These are phyloP conservation scores for Polysphondylium violaceum DNA, from an alignment of 78 protist genomes.

Conservation along the genomic window DNA sequence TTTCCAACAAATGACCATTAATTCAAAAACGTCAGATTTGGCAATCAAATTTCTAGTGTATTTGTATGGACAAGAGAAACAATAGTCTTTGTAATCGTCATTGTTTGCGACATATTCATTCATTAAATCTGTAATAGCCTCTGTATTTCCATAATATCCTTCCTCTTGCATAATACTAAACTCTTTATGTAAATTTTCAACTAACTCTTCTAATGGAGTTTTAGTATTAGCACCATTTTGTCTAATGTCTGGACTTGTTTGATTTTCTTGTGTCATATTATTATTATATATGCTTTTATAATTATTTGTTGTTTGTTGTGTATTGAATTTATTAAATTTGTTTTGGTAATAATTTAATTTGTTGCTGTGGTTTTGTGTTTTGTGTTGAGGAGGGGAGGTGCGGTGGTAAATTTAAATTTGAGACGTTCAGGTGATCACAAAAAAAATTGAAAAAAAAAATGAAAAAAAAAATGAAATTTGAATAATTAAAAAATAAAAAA, in stretches of 20 bases:
- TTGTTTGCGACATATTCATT: constrained; percentile 8
- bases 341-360: neutral
- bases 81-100: constrained; percentile 60
- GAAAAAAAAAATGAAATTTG: too few relatives aligned
- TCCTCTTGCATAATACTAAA: constrained; percentile 43
- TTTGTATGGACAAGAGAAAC: constrained; percentile 42
- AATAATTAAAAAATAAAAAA: too few relatives aligned
- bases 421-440: too few relatives aligned
- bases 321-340: too few relatives aligned
- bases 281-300: too few relatives aligned
- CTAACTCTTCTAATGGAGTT: constrained; percentile 50
- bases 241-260: neutral
- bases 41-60: constrained; percentile 73
- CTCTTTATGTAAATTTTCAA: constrained; percentile 12
- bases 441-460: too few relatives aligned
- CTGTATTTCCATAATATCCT: constrained; percentile 37
- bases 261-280: too few relatives aligned
- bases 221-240: neutral
- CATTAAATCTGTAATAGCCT: constrained; percentile 3
- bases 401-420: neutral
- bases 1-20: constrained; percentile 79
- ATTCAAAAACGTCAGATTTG: constrained; percentile 37
- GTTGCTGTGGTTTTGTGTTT: neutral
- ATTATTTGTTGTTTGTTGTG: neutral
- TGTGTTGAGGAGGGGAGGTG: neutral